These are phyloP conservation scores for Amanita thiersii DNA, from an alignment of 768 basidiomycete species.

Conservation along the genomic window DNA sequence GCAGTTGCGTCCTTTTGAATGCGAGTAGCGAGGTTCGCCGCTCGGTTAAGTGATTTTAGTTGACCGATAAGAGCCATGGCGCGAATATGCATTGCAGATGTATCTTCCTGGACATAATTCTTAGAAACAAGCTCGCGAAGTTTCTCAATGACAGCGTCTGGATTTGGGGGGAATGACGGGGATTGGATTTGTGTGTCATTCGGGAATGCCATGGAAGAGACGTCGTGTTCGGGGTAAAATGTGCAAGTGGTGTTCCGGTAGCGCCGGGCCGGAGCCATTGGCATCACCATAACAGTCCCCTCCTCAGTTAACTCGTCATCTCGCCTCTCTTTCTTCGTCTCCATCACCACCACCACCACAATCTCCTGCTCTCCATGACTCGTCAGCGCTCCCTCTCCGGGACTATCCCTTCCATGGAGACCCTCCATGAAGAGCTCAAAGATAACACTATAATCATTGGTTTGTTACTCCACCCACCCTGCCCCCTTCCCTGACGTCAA, in stretches of 20 bases:
- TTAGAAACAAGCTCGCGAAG: conserved; percentile 57
- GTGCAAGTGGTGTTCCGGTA: conserved; percentile 12
- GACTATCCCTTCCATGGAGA: conserved; percentile 88
- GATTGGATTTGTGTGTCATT: conserved; percentile 14
- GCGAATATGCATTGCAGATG: conserved; percentile 48
- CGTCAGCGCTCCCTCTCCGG: conserved; percentile 60
- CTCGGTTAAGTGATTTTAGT: conserved; percentile 72
- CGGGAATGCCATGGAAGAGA: conserved; percentile 10
- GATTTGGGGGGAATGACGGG: conserved; percentile 24
- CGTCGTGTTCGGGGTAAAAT: conserved; percentile 6
- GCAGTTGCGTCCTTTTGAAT: conserved; percentile 61
- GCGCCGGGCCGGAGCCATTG: not conserved
- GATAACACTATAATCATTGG: conserved; percentile 89
- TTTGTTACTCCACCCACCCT: conserved; percentile 26
- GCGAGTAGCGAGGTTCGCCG: conserved; percentile 64
- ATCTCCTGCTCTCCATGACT: conserved; percentile 25
- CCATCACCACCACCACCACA: conserved; percentile 2
- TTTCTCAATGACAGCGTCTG: conserved; percentile 49
- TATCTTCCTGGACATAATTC: conserved; percentile 32
- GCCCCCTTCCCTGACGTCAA: conserved; percentile 10
- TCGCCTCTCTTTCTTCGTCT: not conserved
- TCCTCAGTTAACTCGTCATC: conserved; percentile 5
- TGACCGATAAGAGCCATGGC: conserved; percentile 73
- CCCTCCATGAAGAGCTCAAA: conserved; percentile 58
- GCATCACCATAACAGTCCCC: not conserved